Conservation (phyloP, 208 protist species). For the Trypanosoma platydactyli region DNA sequence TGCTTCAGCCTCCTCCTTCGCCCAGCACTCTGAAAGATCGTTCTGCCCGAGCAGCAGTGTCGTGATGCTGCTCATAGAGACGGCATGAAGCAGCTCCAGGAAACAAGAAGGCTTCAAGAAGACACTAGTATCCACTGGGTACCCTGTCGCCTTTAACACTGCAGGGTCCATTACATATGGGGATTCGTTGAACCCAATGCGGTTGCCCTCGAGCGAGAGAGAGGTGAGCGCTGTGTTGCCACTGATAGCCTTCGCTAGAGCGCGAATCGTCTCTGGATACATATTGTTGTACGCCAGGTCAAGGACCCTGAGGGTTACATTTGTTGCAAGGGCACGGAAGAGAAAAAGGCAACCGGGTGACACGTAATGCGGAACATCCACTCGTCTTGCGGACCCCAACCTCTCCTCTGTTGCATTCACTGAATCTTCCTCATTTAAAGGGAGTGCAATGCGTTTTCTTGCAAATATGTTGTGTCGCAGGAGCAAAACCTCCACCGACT, state of each 20-base stretch:
- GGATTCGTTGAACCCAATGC: slow-evolving; percentile 36
- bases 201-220: slow-evolving; percentile 73
- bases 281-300: slow-evolving; percentile 76
- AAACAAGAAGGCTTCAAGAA: slow-evolving; percentile 41
- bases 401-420: slow-evolving; percentile 30
- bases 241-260: slow-evolving; percentile 39
- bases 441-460: slow-evolving; percentile 24
- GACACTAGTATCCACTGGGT: slow-evolving; percentile 16
- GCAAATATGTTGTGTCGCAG: slow-evolving; percentile 73
- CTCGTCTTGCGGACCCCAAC: slow-evolving; percentile 7
- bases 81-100: slow-evolving; percentile 37
- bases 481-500: slow-evolving; percentile 55
- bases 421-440: slow-evolving; percentile 6
- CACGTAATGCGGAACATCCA: slow-evolving; percentile 39
- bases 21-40: slow-evolving; percentile 51
- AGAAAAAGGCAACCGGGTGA: slow-evolving; percentile 54
- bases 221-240: slow-evolving; percentile 46
- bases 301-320: slow-evolving; percentile 50
- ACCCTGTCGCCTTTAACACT: slow-evolving; percentile 21
- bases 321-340: slow-evolving; percentile 39
- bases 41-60: slow-evolving; percentile 69
- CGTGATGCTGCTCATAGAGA: slow-evolving; percentile 35
- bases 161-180: slow-evolving; percentile 25
- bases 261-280: slow-evolving; percentile 37
- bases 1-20: slow-evolving; percentile 47